phyloP scores from a whole-genome alignment of 2,329 filamentous ascomycete genomes.

The Xylaria sp. region DNA sequence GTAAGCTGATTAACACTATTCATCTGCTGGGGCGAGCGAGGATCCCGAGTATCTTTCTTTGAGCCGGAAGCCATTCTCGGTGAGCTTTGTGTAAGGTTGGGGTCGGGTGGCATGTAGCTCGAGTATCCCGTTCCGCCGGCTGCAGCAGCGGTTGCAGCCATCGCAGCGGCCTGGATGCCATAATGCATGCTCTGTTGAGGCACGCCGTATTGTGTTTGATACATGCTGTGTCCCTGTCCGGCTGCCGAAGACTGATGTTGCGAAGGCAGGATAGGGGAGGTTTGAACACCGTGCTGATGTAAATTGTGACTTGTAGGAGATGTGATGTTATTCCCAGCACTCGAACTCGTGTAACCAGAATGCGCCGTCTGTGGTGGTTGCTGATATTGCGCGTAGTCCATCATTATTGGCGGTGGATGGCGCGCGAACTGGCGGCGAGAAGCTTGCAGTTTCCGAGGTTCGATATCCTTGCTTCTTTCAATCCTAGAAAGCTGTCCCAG shows the following conservation, averaged over 20 bases:
- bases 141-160: conserved; percentile 89
- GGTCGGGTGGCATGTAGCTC: conserved; percentile 74
- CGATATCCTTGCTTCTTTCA: conserved; percentile 41
- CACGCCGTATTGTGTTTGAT: conserved; percentile 78
- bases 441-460: conserved; percentile 41
- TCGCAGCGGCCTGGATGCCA: conserved; percentile 86
- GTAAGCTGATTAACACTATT: conserved; percentile 65
- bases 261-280: conserved; percentile 79
- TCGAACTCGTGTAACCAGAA: conserved; percentile 67
- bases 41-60: conserved; percentile 73
- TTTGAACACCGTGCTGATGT: conserved; percentile 71
- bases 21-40: conserved; percentile 78
- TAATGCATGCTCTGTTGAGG: conserved; percentile 80
- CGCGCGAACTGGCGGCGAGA: conserved; percentile 36
- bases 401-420: conserved; percentile 54
- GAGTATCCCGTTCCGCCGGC: conserved; percentile 74
- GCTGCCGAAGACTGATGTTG: conserved; percentile 73
- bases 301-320: conserved; percentile 75
- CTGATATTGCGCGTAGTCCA: conserved; percentile 79
- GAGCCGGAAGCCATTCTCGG: conserved; percentile 73
- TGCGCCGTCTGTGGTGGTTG: conserved; percentile 71
- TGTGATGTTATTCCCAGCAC: conserved; percentile 65
- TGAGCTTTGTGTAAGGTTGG: conserved; percentile 71
- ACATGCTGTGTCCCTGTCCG: conserved; percentile 75
- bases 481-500: conserved; percentile 18